Evolutionary conservation across 768 basidiomycete species (phyloP), one percentile per base, ranked within the genome.

Genomic region (Suillus variegatus): DNA sequence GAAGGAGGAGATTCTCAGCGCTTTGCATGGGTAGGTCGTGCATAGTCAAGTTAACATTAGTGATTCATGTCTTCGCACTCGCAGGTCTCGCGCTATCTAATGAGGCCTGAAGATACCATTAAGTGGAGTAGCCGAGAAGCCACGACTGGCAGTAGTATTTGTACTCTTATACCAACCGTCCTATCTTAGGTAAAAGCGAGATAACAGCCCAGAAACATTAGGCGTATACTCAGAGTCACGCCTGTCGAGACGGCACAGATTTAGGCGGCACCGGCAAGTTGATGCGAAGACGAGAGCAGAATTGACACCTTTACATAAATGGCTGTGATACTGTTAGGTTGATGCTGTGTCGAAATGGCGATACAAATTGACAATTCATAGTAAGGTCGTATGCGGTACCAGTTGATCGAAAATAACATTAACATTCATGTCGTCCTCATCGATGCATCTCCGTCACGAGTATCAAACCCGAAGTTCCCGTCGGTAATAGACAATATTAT

Each of bases 201-300:
- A 70, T 89, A 77, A 72, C 92, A 94, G 3, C 92, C 92, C 77
- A 93, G 93, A 79, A 94, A 93, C 0, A 89, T 90, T 2, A 90
- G 85, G 38, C 88, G 84, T 51, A 77, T 78, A 69, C 88, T 91
- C 1, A n/a, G n/a, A n/a, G n/a, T n/a, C n/a, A 92, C 82, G 43
- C 90, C 89, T 5, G 82, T 83, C 1, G 77, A 73, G 36, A 89
- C 71, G 0, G 79, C 69, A 8, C 70, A 16, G 90, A 89, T 40
- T 90, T 83, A 4, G 88, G 87, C 2, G 90, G 90, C 72, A 91
- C 86, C 54, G 73, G 32, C 32, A 32, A 32, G 74, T 66, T 88
- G 86, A 71, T 89, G 88, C 0, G 85, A 82, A 2, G 79, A 70
- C 54, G 76, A 79, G 28, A 85, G 76, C 79, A 69, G 69, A 68